phyloP scores from a whole-genome alignment of 495 filamentous ascomycete species.

The Barbatosphaeria neglecta region DNA sequence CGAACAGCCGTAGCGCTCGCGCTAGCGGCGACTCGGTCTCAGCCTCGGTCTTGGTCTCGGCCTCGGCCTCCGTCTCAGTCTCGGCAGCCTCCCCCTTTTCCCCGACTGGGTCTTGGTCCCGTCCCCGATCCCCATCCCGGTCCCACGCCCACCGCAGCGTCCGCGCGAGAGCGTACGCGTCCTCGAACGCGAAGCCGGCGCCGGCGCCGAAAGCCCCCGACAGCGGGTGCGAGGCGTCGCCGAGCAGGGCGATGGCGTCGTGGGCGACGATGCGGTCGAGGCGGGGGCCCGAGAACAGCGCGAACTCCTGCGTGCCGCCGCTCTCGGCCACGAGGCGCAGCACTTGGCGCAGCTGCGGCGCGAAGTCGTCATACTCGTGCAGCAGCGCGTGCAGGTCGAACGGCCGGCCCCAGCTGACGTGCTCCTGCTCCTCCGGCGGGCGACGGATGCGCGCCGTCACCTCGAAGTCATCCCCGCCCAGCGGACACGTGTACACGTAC shows the following conservation, averaged over 20 bases:
- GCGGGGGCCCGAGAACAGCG: constrained; percentile 12
- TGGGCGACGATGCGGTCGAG: constrained; percentile 3
- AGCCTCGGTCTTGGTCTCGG: no score
- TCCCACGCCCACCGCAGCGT: constrained; percentile 9
- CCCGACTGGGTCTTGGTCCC: no score
- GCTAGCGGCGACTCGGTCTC: no score
- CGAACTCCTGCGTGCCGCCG: constrained; percentile 11
- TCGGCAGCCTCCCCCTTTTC: no score
- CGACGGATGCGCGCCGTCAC: constrained; percentile 7
- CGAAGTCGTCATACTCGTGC: constrained; percentile 8
- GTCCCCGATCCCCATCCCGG: background rate
- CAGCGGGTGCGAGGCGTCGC: constrained; percentile 19
- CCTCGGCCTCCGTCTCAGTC: no score
- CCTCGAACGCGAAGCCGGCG: constrained; percentile 5
- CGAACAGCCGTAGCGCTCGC: constrained; percentile 10
- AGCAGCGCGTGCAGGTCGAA: constrained; percentile 8
- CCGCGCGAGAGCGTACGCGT: constrained; percentile 1
- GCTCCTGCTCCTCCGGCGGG: constrained; percentile 2
- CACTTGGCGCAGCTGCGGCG: constrained; percentile 8
- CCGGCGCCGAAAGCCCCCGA: constrained; percentile 14
- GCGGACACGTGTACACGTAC: constrained; percentile 15
- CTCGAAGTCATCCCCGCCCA: constrained; percentile 12
- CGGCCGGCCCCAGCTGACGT: constrained; percentile 13
- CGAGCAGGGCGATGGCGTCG: constrained; percentile 11
- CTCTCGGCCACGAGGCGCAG: constrained; percentile 5